A percentile compares a stretch with the other conserved stretches of the same genome.
Evolutionary conservation across 1,284 basidiomycete genomes (phyloP).

Genomic region (Baeospora myosura): DNA sequence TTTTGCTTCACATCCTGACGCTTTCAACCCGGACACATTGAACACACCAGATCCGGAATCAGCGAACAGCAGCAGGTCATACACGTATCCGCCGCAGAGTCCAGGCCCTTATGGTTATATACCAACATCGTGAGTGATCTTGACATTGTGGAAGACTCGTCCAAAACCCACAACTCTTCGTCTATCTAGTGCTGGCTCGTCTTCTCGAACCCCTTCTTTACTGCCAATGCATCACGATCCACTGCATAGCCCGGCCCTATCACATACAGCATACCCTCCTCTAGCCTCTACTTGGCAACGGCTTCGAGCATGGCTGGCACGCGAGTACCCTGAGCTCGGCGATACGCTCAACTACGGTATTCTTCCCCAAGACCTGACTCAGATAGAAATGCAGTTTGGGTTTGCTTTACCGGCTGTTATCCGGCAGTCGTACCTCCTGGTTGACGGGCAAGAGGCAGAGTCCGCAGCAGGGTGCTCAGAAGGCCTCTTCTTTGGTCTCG

Average conservation of each 20-base stretch:
- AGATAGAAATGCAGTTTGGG: constrained; percentile 78
- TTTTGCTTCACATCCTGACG: constrained; percentile 44
- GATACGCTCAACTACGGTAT: constrained; percentile 89
- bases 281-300: constrained; percentile 75
- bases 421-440: constrained; percentile 75
- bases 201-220: constrained; percentile 48
- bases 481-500: constrained; percentile 84
- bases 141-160: too few species aligned
- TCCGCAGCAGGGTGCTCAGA: constrained; percentile 78
- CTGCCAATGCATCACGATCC: constrained; percentile 58
- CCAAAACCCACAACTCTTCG: too few species aligned
- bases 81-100: constrained; percentile 72
- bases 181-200: constrained; percentile 26
- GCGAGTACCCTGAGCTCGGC: constrained; percentile 83
- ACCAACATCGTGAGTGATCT: constrained; percentile 49
- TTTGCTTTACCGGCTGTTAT: constrained; percentile 72
- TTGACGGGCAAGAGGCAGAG: constrained; percentile 86
- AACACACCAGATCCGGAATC: constrained; percentile 40
- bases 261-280: constrained; percentile 58
- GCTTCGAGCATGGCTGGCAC: constrained; percentile 65
- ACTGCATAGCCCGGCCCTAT: constrained; percentile 34
- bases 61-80: constrained; percentile 38
- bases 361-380: constrained; percentile 63
- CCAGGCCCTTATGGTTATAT: constrained; percentile 50
- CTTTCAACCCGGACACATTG: constrained; percentile 51